Base-by-base conservation (phyloP, 1,139 yeast genomes). In the Magnusiomyces clavatus region DNA sequence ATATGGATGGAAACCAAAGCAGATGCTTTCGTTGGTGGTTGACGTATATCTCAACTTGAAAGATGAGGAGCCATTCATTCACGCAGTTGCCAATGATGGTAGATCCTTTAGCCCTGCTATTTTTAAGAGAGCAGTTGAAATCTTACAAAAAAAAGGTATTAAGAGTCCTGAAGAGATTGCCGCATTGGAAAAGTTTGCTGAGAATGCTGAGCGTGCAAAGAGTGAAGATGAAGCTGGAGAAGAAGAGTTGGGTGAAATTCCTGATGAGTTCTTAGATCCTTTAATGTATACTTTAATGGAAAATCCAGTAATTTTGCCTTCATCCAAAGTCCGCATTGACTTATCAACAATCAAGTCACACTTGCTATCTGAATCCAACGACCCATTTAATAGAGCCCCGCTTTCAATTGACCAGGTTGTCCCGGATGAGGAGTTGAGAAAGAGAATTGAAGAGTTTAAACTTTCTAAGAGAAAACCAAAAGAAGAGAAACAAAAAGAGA, bases 241-340 rank as follows among this genome's bases (percentile, higher is more conserved):
- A 62, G 97, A 90, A 59, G 66, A 81, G 58, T 96, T 88, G 64
- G 75, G 88, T 60, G 98, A 94, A 52, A 77, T 87, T 24, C 99
- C 99, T 0, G 98, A 94, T 65, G 98, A 94, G 67, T 92, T 83
- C 65, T 77, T 94, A 63, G 99, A 94, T 71, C 98, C 99, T 10
- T 77, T 94, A 60, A 90, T 94, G 97, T 90, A 77, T 66, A 86
- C 96, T 0, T 66, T 94, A 46, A 94, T 94, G 98, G 86, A 82
- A 60, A 95, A 94, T 65, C 99, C 99, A 0, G 98, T 94, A 3
- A 83, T 79, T 24, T 76, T 94, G 61, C 99, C 99, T 5, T 75
- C 86, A 6, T 87, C 96, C 1, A 83, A 80, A 61, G 79, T 90
- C 14, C 81, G 83, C 50, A 86, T 94, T 60, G 99, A 94, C 66